Conservation (phyloP, 2,329 filamentous ascomycete species). For the Diaporthe amygdali region DNA sequence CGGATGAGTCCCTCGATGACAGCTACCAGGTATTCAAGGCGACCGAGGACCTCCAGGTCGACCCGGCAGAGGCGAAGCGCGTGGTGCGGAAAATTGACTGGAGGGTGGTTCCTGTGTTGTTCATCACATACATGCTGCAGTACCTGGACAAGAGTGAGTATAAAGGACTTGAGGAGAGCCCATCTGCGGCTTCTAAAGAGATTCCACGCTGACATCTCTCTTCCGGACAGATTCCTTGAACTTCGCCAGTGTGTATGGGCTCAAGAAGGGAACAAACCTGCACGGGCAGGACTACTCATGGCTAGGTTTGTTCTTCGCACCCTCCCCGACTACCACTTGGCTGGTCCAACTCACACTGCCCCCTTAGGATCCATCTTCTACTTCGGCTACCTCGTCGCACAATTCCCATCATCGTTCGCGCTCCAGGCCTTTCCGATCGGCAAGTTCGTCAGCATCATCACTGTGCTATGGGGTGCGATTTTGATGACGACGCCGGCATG, state of each 20-base stretch:
- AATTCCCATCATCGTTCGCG: slow-evolving; percentile 50
- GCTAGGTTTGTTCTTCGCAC: slow-evolving; percentile 38
- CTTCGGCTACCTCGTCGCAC: slow-evolving; percentile 52
- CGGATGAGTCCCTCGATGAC: slow-evolving; percentile 35
- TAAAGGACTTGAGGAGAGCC: too few relatives aligned
- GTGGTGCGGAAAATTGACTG: slow-evolving; percentile 38
- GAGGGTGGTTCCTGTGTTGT: slow-evolving; percentile 36
- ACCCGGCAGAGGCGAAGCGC: slow-evolving; percentile 33
- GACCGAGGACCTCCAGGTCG: slow-evolving; percentile 30
- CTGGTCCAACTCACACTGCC: background rate
- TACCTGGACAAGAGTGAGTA: slow-evolving; percentile 40
- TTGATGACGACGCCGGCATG: slow-evolving; percentile 55
- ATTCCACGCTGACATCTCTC: background rate
- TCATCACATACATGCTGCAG: slow-evolving; percentile 39
- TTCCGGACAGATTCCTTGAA: slow-evolving; percentile 44
- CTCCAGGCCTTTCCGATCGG: slow-evolving; percentile 54
- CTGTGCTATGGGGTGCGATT: slow-evolving; percentile 53
- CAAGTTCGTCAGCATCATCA: slow-evolving; percentile 50
- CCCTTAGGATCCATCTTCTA: slow-evolving; percentile 58
- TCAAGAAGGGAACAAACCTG: slow-evolving; percentile 52
- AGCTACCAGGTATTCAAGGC: slow-evolving; percentile 37
- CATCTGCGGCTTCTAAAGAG: background rate
- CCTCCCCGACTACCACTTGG: slow-evolving; percentile 10
- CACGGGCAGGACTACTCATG: slow-evolving; percentile 56
- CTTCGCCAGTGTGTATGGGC: slow-evolving; percentile 55